These are phyloP conservation scores for Canna indica DNA, from an alignment of 176 grass and related monocot genomes.

Conservation along the genomic window DNA sequence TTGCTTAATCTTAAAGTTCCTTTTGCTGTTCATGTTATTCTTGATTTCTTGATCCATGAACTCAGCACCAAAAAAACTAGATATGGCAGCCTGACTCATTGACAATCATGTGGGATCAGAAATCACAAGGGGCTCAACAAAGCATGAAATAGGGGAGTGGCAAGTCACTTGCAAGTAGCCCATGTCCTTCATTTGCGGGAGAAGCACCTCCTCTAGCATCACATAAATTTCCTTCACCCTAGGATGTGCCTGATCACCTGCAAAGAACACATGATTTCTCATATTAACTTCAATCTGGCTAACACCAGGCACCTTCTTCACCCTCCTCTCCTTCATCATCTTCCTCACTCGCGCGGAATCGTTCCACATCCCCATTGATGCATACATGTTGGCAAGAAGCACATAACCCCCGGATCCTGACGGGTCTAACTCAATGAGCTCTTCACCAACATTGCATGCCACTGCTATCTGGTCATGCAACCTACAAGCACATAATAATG, in stretches of 20 bases:
- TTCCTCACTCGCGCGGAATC: constrained; percentile 35
- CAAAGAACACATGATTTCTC: constrained; percentile 37
- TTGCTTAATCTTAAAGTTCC: too few relatives aligned
- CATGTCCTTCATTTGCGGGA: constrained; percentile 35
- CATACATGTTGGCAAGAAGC: constrained; percentile 41
- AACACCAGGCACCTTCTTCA: constrained; percentile 26
- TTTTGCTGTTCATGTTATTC: not conserved
- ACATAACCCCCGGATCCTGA: constrained; percentile 23
- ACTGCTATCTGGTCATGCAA: constrained; percentile 4
- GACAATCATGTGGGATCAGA: not conserved
- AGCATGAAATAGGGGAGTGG: not conserved
- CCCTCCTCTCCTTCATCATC: constrained; percentile 34
- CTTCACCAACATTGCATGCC: constrained; percentile 15
- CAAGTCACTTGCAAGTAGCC: not conserved
- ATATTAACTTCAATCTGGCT: constrained; percentile 29
- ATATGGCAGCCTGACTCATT: too few relatives aligned
- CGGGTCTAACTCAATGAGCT: constrained; percentile 18
- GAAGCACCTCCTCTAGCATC: constrained; percentile 30
- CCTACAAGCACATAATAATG: constrained; percentile 17
- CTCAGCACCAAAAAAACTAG: too few relatives aligned
- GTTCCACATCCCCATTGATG: constrained; percentile 24
- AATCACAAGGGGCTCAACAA: too few relatives aligned
- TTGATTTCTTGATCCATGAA: not conserved
- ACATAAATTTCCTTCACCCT: constrained; percentile 31
- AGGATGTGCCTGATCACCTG: constrained; percentile 29